Evolutionary conservation across 2,329 filamentous ascomycete species (phyloP).

Genomic region (Fusarium annulatum): DNA sequence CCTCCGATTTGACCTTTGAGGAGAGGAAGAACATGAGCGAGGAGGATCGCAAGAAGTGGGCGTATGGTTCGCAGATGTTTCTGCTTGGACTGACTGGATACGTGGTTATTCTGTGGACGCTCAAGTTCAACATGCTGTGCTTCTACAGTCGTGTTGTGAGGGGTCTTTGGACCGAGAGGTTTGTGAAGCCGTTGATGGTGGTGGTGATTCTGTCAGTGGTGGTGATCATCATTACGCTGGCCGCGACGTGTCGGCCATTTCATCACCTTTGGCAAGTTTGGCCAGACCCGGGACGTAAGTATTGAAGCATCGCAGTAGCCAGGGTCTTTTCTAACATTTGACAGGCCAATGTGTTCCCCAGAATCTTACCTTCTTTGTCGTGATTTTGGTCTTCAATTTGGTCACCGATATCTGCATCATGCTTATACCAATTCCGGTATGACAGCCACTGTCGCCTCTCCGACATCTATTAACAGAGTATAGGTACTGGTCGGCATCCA

Average conservation of each 20-base stretch:
- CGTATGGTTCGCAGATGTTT: slow-evolving; percentile 51
- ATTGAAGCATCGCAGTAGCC: fast-evolving
- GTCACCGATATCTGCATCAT: slow-evolving; percentile 51
- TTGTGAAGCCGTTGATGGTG: slow-evolving; percentile 50
- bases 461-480: neutral
- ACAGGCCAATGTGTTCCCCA: slow-evolving; percentile 47
- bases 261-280: slow-evolving; percentile 50
- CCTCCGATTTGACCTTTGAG: slow-evolving; percentile 45
- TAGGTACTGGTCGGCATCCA: slow-evolving; percentile 46
- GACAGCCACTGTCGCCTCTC: fast-evolving
- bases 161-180: slow-evolving; percentile 50
- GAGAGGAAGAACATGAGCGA: slow-evolving; percentile 47
- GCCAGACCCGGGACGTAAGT: slow-evolving; percentile 53
- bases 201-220: slow-evolving; percentile 44
- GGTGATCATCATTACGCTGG: slow-evolving; percentile 43
- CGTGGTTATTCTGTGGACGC: slow-evolving; percentile 51
- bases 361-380: slow-evolving; percentile 47
- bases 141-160: slow-evolving; percentile 52
- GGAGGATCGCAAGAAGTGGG: slow-evolving; percentile 43
- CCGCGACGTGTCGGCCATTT: slow-evolving; percentile 50
- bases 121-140: slow-evolving; percentile 56
- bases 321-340: neutral
- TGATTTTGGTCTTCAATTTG: slow-evolving; percentile 49
- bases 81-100: slow-evolving; percentile 50
- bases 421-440: slow-evolving; percentile 49